Base-by-base conservation (phyloP, 345 rosid species). In the Eucalyptus lansdowneana region DNA sequence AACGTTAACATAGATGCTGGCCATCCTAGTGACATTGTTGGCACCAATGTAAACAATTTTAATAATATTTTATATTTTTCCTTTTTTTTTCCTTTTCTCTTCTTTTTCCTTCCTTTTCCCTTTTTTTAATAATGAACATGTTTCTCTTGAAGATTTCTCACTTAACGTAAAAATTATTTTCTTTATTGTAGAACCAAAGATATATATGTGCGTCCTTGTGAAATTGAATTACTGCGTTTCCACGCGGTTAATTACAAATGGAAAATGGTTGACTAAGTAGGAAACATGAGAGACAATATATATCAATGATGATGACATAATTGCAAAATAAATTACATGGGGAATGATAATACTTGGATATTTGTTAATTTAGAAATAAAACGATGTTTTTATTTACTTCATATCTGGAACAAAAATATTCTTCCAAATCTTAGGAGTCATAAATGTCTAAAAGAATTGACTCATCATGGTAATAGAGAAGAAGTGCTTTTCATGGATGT, bases 1-100 rank as follows among this genome's bases (percentile, higher is more conserved):
- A 53, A 17, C 1, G 0, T 19, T 19, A 10, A 19, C 24, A 19
- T 8, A 1, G 5, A 53, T 53, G 24, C 1, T 53, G 2, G 24
- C 58, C 56, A 53, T 19, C 58, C 58, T 53, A 53, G 0, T 53
- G 56, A 53, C 24, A 53, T 53, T 19, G 58, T 53, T 0, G 0
- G 24, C 56, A 53, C 0, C 0, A 0, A 53, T 2, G 24, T 19
- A 19, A 0, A 53, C 10, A 53, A 53, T 7, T 53, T 53, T 53
- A 53, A 53, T 53, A 53, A 53, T 53, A 0, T 53, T 53, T 53
- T 53, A 53, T 53, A 17, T 19, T 53, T 53, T 53, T 17, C 2
- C 4, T 21, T 4, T 19, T 22, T 0, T 10, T 53, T 8, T 19
- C 11, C 25, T 4, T 22, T 9, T 56, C 14, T 24, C 10, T 58